Base-by-base conservation (phyloP, 164 flowering plant species). In the Buxus sempervirens region DNA sequence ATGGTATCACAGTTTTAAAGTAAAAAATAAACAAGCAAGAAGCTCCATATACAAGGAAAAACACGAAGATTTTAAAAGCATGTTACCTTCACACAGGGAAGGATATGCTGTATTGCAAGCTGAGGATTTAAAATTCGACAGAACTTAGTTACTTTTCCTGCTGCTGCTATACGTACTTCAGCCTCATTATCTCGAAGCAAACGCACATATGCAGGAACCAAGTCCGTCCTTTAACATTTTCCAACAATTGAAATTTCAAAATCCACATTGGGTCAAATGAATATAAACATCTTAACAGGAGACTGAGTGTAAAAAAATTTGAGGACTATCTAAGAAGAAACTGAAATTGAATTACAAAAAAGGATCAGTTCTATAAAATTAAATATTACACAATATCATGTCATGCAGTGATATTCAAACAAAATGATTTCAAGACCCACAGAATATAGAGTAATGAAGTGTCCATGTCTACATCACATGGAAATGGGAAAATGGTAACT, bases 171-270 rank as follows among this genome's bases (percentile, higher is more conserved):
- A 54, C 97, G 88, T 54, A 94, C 98, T 86, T 94, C 97, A 75
- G 98, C 98, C 77, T 94, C 98, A 79, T 91, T 94, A 78, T 94
- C 98, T 69, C 96, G 97, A 75, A 94, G 96, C 49, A 94, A 73
- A 38, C 95, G 87, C 19, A 94, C 98, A 80, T 91, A 94, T 60
- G 98, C 96, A 71, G 97, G 97, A 76, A 94, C 93, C 82, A 94
- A 70, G 66, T 94, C 98, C 69, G 90, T 70, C 86, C 98, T 94
- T 56, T 24, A 27, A 27, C 54, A 70, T 6, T 73, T 18, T 38
- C 22, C 57, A 25, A 26, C 60, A 54, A 64, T 63, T 36, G 32
- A 58, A 67, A 45, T 21, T 56, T 5, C 24, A 24, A 24, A 24
- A 23, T 32, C 4, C 4, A 14, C 3, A 25, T 24, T 24, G 2